phyloP scores from a whole-genome alignment of 2,329 filamentous ascomycete genomes.

The Nemania abortiva region DNA sequence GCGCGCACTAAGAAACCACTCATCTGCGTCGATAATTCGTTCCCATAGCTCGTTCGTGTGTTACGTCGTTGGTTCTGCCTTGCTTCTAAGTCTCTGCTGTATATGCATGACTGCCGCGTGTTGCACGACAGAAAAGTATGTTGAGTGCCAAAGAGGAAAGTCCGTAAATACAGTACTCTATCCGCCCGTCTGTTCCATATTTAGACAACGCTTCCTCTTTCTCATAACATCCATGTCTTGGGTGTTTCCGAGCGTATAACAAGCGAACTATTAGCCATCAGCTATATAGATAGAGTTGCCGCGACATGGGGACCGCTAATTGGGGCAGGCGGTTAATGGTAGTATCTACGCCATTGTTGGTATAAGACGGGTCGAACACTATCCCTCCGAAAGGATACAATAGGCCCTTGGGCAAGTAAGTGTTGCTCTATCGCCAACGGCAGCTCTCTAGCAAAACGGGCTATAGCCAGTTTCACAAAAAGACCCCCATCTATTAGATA shows the following conservation, averaged over 20 bases:
- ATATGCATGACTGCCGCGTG: no score
- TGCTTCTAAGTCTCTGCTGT: no score
- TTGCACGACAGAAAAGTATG: no score
- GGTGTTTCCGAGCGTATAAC: background rate
- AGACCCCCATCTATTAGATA: background rate
- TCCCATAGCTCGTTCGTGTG: background rate
- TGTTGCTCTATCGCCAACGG: background rate
- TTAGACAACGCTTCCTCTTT: no score
- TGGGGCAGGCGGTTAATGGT: background rate
- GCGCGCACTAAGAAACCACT: no score
- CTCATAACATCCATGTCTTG: no score
- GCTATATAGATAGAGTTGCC: background rate
- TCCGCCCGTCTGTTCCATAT: no score
- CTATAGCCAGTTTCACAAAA: background rate
- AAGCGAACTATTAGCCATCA: background rate
- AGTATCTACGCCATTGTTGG: no score
- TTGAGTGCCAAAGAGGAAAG: no score
- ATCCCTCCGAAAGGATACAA: background rate
- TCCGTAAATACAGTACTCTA: no score
- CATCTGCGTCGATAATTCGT: background rate
- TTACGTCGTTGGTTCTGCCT: background rate
- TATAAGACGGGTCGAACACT: slow-evolving; percentile 2
- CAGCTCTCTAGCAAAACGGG: slow-evolving; percentile 7
- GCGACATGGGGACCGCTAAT: slow-evolving; percentile 22
- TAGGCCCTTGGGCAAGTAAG: background rate